A percentile compares a stretch with the other conserved stretches of the same genome.
Evolutionary conservation across 192 early-diverging fungal genomes (phyloP).

Genomic region (Rhizophagus prolifer): DNA sequence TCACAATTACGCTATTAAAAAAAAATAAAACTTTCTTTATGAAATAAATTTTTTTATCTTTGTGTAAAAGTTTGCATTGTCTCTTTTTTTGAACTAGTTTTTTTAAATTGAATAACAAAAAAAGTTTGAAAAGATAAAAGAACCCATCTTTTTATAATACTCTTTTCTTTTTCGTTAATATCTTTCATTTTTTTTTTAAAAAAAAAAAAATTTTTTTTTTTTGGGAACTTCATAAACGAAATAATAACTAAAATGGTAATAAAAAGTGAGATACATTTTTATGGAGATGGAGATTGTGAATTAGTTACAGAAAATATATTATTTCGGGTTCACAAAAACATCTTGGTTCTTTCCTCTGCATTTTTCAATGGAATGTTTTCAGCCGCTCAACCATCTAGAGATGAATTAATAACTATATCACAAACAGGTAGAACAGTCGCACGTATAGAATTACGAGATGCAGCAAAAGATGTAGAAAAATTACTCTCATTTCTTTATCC

Average conservation of each 20-base stretch:
- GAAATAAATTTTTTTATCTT: background rate
- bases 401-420: slow-evolving; percentile 4
- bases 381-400: background rate
- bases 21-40: background rate
- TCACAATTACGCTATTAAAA: background rate
- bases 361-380: slow-evolving; percentile 16
- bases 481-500: slow-evolving; percentile 29
- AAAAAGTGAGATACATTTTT: slow-evolving; percentile 20
- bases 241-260: background rate
- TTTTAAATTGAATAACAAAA: background rate
- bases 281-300: slow-evolving; percentile 29
- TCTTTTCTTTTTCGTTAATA: background rate
- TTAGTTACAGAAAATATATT: slow-evolving; percentile 8
- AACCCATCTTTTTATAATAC: background rate
- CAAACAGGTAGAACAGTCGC: background rate
- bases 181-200: background rate
- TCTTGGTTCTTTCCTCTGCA: slow-evolving; percentile 6
- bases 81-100: background rate
- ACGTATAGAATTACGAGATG: slow-evolving; percentile 1
- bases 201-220: no score
- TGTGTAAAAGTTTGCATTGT: background rate
- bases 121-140: no score
- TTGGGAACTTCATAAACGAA: no score
- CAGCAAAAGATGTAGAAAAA: slow-evolving; percentile 18
- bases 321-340: slow-evolving; percentile 28